Percentiles rank a stretch among this genome's conserved stretches.
Conservation (phyloP, 2,329 filamentous ascomycete species). For the Alternaria hordeiaustralica region DNA sequence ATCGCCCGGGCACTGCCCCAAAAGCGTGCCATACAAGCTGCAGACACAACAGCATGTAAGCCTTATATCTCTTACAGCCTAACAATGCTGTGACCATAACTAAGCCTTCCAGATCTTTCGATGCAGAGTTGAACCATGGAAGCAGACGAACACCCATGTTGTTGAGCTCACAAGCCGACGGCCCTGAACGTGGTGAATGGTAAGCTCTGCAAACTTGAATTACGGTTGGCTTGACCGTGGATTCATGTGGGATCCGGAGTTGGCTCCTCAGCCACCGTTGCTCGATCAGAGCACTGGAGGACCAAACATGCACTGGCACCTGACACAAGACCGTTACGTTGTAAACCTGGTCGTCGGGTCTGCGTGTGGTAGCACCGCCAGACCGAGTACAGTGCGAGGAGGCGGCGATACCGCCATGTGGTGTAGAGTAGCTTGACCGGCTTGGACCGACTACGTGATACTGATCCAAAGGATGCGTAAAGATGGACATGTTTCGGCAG, state of each 20-base stretch:
- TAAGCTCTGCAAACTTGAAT: too few relatives aligned
- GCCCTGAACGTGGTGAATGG: not conserved
- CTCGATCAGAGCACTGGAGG: slow-evolving; percentile 13
- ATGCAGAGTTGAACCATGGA: slow-evolving; percentile 17
- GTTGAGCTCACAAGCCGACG: not conserved
- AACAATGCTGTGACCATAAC: slow-evolving; percentile 27
- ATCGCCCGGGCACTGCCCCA: slow-evolving; percentile 10
- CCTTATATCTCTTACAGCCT: slow-evolving; percentile 16
- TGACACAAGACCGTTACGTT: slow-evolving; percentile 41
- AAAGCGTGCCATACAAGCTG: slow-evolving; percentile 13
- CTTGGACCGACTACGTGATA: slow-evolving; percentile 13
- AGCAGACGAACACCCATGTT: not conserved
- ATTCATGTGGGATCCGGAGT: slow-evolving; percentile 4
- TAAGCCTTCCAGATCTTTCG: slow-evolving; percentile 30
- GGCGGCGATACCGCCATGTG: slow-evolving; percentile 35
- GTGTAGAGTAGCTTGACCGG: slow-evolving; percentile 24
- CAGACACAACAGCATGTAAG: slow-evolving; percentile 26
- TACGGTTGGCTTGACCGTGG: slow-evolving; percentile 4
- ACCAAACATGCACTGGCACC: slow-evolving; percentile 40
- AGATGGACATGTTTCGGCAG: not conserved
- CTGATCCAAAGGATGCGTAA: not conserved
- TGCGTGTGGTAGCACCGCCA: slow-evolving; percentile 37
- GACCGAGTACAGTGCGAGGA: slow-evolving; percentile 21
- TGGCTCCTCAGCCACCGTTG: not conserved
- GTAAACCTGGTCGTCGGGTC: slow-evolving; percentile 44